Evolutionary conservation across 2,329 filamentous ascomycete species (phyloP).

Genomic region (Pseudogymnoascus sp.): DNA sequence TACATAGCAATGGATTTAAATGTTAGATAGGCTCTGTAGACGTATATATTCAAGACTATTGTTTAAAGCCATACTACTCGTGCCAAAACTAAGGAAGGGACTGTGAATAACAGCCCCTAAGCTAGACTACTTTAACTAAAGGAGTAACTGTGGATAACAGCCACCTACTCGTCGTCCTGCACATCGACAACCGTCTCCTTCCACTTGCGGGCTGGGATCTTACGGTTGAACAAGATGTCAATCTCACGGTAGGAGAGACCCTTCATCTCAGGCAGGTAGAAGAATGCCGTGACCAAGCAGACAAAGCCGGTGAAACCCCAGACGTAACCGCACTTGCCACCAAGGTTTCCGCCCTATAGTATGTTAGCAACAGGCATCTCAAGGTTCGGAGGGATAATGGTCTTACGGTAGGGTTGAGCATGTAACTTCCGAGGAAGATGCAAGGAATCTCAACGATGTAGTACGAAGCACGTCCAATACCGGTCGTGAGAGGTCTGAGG

Average conservation of each 20-base stretch:
- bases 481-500: constrained; percentile 56
- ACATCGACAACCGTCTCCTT: constrained; percentile 47
- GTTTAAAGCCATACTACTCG: not conserved
- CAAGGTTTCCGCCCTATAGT: too few species aligned
- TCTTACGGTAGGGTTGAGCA: constrained; percentile 54
- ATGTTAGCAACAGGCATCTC: too few species aligned
- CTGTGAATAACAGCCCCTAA: not conserved
- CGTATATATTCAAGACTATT: not conserved
- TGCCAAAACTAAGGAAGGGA: not conserved
- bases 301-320: constrained; percentile 49
- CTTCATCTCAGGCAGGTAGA: constrained; percentile 57
- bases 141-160: not conserved
- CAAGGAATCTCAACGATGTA: constrained; percentile 58
- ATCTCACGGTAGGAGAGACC: constrained; percentile 39
- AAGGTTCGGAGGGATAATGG: too few species aligned
- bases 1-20: not conserved
- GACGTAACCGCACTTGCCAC: constrained; percentile 49
- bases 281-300: too few species aligned
- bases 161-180: constrained; percentile 51
- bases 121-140: not conserved
- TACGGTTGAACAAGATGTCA: constrained; percentile 37
- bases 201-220: constrained; percentile 31
- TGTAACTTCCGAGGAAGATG: constrained; percentile 52
- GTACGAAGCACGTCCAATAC: constrained; percentile 54
- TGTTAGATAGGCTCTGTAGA: not conserved